Conservation (phyloP, 2,329 filamentous ascomycete genomes). For the Biscogniauxia marginata region DNA sequence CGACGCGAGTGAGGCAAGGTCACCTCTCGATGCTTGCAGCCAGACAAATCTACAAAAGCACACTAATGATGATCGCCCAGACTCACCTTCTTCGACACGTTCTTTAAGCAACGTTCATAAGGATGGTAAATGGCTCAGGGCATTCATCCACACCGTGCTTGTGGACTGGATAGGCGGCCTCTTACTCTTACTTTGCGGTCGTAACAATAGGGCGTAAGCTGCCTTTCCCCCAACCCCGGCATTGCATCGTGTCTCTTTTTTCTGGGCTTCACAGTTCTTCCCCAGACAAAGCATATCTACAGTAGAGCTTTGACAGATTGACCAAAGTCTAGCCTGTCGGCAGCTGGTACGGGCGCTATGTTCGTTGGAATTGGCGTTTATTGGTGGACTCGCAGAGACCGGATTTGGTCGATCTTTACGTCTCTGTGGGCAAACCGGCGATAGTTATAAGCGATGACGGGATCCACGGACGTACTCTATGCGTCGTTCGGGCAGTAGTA, state of each 20-base stretch:
- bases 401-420: constrained; percentile 2
- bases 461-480: not conserved
- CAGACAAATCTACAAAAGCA: constrained; percentile 15
- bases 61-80: constrained; percentile 13
- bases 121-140: constrained; percentile 30
- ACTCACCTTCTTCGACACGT: constrained; percentile 11
- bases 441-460: not conserved
- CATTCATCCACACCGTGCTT: constrained; percentile 36
- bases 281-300: not conserved
- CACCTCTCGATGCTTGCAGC: constrained; percentile 9
- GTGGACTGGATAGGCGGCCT: constrained; percentile 41
- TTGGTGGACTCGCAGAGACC: constrained; percentile 12
- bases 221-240: not conserved
- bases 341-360: constrained; percentile 14
- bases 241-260: not conserved
- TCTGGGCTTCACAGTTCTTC: not conserved
- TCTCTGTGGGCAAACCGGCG: not conserved
- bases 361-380: constrained; percentile 15
- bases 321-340: constrained; percentile 14
- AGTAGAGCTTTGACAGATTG: not conserved
- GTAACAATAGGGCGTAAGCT: constrained; percentile 33
- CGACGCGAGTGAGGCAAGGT: constrained; percentile 5
- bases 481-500: not conserved
- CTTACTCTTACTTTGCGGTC: constrained; percentile 31
- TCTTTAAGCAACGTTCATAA: constrained; percentile 4